phyloP scores from a whole-genome alignment of 148 eudicot genomes.

The Fallopia convolvulus region DNA sequence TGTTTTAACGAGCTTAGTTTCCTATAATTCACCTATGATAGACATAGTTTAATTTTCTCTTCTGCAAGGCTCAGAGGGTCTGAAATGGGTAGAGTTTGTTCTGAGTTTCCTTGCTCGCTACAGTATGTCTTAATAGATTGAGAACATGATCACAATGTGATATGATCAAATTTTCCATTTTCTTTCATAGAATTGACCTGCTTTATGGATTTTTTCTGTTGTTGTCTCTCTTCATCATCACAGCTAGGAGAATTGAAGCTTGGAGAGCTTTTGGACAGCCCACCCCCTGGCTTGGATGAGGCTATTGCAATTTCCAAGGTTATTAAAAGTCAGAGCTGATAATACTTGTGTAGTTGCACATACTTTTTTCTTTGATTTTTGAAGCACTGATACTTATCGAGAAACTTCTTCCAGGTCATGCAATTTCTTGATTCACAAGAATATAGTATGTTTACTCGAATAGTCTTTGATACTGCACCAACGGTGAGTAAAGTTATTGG shows the following conservation, averaged over 20 bases:
- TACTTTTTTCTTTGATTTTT: constrained; percentile 6
- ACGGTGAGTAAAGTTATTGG: constrained; percentile 43
- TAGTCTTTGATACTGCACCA: constrained; percentile 93
- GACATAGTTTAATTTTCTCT: neutral
- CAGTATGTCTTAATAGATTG: neutral
- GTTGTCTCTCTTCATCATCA: neutral
- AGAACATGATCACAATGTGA: neutral
- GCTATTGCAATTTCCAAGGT: constrained; percentile 96
- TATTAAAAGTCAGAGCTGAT: neutral
- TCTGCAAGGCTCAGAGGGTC: neutral
- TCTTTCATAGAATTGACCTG: neutral
- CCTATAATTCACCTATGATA: neutral
- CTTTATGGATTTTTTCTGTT: neutral
- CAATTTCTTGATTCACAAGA: constrained; percentile 86
- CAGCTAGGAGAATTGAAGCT: constrained; percentile 88
- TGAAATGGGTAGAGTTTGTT: neutral
- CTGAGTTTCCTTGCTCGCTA: neutral
- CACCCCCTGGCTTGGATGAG: constrained; percentile 98
- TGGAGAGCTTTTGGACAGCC: constrained; percentile 93
- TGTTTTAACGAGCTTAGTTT: neutral
- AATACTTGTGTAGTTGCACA: neutral
- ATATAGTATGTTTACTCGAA: constrained; percentile 78
- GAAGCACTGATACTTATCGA: constrained; percentile 14
- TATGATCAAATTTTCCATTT: neutral
- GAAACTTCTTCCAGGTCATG: constrained; percentile 51